These are phyloP conservation scores for Begonia fuchsioides DNA, from an alignment of 306 rosid species.

Conservation along the genomic window DNA sequence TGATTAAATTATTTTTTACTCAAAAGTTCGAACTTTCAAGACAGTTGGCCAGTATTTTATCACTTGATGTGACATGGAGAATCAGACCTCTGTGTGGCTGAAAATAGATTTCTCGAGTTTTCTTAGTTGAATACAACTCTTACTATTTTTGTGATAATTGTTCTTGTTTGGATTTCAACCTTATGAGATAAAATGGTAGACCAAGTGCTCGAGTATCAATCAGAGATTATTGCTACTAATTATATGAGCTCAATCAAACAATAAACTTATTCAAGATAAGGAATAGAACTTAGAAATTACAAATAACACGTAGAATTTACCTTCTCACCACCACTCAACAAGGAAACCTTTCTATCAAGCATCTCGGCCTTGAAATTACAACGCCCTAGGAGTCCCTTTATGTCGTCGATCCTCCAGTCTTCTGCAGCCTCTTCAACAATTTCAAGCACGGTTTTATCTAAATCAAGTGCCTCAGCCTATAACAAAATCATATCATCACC, in stretches of 20 bases:
- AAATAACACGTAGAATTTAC: slow-evolving; percentile 26
- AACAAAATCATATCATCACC: slow-evolving; percentile 2
- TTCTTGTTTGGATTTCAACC: too few species aligned
- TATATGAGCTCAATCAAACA: background rate
- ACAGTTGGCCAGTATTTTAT: too few species aligned
- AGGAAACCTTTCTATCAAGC: slow-evolving; percentile 92
- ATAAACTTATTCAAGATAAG: slow-evolving; percentile 2
- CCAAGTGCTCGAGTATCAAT: too few species aligned
- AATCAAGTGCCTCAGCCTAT: slow-evolving; percentile 97
- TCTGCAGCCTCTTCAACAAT: slow-evolving; percentile 91
- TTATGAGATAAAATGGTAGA: background rate
- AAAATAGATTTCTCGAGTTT: too few species aligned
- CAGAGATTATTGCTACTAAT: background rate
- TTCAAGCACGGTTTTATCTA: slow-evolving; percentile 80
- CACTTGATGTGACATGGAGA: too few species aligned
- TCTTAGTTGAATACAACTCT: too few species aligned
- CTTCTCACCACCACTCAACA: slow-evolving; percentile 98
- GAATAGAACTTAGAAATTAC: too few species aligned
- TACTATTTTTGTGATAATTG: too few species aligned
- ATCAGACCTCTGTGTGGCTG: too few species aligned
- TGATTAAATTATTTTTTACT: too few species aligned
- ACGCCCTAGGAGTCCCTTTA: slow-evolving; percentile 97
- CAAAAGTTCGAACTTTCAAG: too few species aligned
- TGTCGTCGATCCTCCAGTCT: slow-evolving; percentile 88
- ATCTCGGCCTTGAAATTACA: slow-evolving; percentile 90